Base-by-base conservation (phyloP, 1,139 yeast species). In the Petasospora rhodanensis region DNA sequence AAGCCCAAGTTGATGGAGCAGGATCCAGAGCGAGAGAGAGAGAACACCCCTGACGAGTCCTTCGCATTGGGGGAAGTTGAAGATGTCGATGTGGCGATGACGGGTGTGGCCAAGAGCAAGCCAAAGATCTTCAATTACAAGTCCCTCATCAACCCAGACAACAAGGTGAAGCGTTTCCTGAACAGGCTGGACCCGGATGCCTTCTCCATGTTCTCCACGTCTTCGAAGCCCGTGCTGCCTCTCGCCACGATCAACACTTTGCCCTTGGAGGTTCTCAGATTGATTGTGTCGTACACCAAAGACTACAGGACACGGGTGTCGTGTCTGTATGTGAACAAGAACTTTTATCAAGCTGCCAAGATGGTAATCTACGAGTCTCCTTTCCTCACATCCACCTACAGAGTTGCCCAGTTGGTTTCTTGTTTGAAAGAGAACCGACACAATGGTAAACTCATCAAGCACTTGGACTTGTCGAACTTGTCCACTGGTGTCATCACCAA, bases 321-420 rank as follows among this genome's bases (percentile, higher is more conserved):
- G 24, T 70, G 79, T 43, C 54, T 79, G 22, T 69, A 67, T 40
- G 75, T 77, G 6, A 66, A 67, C 49, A 69, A 62, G 38, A 54
- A 59, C 18, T 70, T 79, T 43, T 70, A 78, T 49, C 56, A 54
- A 28, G 59, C 73, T n/a, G 65, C 76, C 8, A 75, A 76, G 46
- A 69, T 70, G 3, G 62, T 67, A 21, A 58, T 82, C 14, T 85
- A 82, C 52, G 55, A 61, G 14, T 44, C 58, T n/a, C 73, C 87
- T 11, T 44, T 49, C 12, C 70, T 85, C 46, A 68, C 73, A 0
- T 77, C 91, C 4, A 76, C 87, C 5, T 85, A 79, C 51, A 61
- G 95, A 29, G 71, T 83, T 37, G 91, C 84, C 1, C 95, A 84
- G 56, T 78, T 85, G 51, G 75, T 85, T 8, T 68, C 87, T 2